Percentiles rank a stretch among this genome's conserved stretches.
These are phyloP conservation scores for Fusarium ramigenum DNA, from an alignment of 2,329 filamentous ascomycete genomes.

Conservation along the genomic window DNA sequence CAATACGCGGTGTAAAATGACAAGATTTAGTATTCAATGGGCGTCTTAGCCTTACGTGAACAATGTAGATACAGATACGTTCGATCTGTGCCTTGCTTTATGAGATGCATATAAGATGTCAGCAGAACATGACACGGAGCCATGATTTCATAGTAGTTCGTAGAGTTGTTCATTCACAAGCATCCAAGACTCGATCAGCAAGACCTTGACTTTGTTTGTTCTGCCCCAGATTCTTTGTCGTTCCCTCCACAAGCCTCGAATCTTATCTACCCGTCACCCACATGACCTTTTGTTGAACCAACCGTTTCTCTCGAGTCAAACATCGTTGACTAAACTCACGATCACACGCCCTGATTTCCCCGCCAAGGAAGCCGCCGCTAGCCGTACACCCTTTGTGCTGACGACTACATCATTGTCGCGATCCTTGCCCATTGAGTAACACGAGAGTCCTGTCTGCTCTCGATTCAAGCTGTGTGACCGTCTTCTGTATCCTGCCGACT, in stretches of 20 bases:
- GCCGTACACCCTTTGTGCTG: slow-evolving; percentile 34
- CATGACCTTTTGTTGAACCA: slow-evolving; percentile 33
- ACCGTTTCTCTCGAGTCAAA: slow-evolving; percentile 30
- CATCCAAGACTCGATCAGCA: slow-evolving; percentile 1
- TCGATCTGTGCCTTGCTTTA: slow-evolving; percentile 4
- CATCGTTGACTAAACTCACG: slow-evolving; percentile 23
- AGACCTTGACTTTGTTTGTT: not conserved
- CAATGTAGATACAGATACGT: not conserved
- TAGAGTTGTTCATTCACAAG: not conserved
- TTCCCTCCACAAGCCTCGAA: slow-evolving; percentile 25
- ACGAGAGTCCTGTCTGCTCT: not conserved
- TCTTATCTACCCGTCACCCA: slow-evolving; percentile 21
- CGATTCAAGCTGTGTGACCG: not conserved
- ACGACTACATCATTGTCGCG: slow-evolving; percentile 34
- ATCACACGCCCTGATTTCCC: slow-evolving; percentile 38
- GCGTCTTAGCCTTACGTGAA: slow-evolving; percentile 19
- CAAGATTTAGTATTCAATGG: slow-evolving; percentile 30
- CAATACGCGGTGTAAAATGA: slow-evolving; percentile 33
- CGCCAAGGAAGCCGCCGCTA: slow-evolving; percentile 36
- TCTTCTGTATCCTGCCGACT: not conserved
- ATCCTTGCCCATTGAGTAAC: slow-evolving; percentile 12
- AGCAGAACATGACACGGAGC: not conserved
- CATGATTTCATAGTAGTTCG: not conserved
- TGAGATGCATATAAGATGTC: slow-evolving; percentile 17
- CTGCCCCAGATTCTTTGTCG: slow-evolving; percentile 16